phyloP scores from a whole-genome alignment of 495 filamentous ascomycete genomes.

The Hypoxylon perforatum region DNA sequence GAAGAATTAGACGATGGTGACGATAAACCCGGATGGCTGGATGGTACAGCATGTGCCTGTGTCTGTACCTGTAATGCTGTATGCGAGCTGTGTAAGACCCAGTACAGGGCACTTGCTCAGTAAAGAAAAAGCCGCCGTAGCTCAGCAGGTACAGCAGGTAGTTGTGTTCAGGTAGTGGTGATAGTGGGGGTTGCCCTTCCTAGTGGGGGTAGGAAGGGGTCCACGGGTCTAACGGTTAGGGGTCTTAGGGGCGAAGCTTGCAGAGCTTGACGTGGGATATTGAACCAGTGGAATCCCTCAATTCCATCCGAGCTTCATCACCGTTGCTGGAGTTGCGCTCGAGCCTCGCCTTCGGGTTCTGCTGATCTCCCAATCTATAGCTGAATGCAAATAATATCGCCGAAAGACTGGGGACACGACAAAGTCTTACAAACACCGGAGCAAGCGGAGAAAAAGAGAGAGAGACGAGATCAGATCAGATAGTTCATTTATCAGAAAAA shows the following conservation, averaged over 20 bases:
- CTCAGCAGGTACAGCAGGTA: background rate
- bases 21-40: slow-evolving; percentile 23
- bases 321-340: slow-evolving; percentile 15
- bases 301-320: slow-evolving; percentile 13
- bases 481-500: slow-evolving; percentile 14
- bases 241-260: slow-evolving; percentile 11
- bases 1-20: background rate
- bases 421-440: slow-evolving; percentile 19
- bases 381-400: slow-evolving; percentile 33
- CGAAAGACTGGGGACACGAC: slow-evolving; percentile 12
- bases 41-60: slow-evolving; percentile 1
- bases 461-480: slow-evolving; percentile 23
- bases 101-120: too few relatives aligned
- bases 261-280: slow-evolving; percentile 10
- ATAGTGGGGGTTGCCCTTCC: slow-evolving; percentile 11
- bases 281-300: slow-evolving; percentile 20
- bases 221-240: slow-evolving; percentile 1
- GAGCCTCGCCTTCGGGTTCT: slow-evolving; percentile 21
- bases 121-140: background rate
- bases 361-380: slow-evolving; percentile 28
- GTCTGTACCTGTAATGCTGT: too few relatives aligned
- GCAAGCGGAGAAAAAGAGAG: slow-evolving; percentile 9
- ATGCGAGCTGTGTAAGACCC: too few relatives aligned
- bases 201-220: slow-evolving; percentile 16
- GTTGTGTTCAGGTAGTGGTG: background rate